Evolutionary conservation across 2,329 filamentous ascomycete species (phyloP), one percentile per base, ranked within the genome.

Genomic region (Talaromyces piceae): DNA sequence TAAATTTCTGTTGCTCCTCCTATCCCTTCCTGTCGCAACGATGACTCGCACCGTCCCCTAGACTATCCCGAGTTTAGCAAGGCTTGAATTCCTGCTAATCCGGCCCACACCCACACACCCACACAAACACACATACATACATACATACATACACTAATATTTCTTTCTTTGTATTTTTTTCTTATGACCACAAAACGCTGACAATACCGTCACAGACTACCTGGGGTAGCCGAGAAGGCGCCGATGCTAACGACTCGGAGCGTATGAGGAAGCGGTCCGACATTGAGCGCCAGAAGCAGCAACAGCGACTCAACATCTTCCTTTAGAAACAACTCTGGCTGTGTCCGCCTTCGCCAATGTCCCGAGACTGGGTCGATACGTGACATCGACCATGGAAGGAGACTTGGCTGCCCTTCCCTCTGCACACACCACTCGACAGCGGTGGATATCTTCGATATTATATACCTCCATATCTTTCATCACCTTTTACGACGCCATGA

Each of bases 151-250:
- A 18, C 16, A n/a, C 16, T 18, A 20, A 7, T 37, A n/a, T 8
- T 6, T 6, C 8, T 6, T 18, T 18, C 33, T 20, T 9, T 20
- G 33, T 37, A 18, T 37, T 37, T 8, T 16, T 16, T 20, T 37
- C 8, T 37, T 20, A 18, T 33, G 13, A 33, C 30, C 13, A 33
- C 13, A 28, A n/a, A 11, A 33, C 16, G 16, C 33, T 37, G 20
- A 37, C 33, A 58, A 55, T 28, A 22, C 48, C 44, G 53, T 43
- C 47, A 53, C 65, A 96, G 91, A 96, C 91, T 41, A 91, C 90
- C 48, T 96, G 91, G 91, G 91, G 91, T 64, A 95, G 89, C 72
- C 86, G 91, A 70, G 88, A 89, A 61, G 91, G 93, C 61, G 91
- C 89, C 64, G 91, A 96, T 70, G 80, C 86, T 59, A 87, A 94